Percentiles rank a stretch among this genome's conserved stretches.
Evolutionary conservation across 306 rosid species (phyloP).

Genomic region (Lathyrus aphaca): DNA sequence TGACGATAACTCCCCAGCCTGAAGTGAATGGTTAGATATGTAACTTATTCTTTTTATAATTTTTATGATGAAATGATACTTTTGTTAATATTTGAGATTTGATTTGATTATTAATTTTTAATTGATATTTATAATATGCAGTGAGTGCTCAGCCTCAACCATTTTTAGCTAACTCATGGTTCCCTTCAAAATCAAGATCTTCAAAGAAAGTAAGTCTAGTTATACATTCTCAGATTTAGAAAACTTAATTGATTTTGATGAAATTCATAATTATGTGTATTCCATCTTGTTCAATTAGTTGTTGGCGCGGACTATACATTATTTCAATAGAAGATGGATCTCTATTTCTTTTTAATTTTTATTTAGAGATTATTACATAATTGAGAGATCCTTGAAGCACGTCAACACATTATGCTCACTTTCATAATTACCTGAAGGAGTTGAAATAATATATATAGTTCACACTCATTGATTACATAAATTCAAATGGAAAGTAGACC

Average conservation of each 20-base stretch:
- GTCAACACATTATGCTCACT: neutral
- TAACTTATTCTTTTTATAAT: neutral
- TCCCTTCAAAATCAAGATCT: conserved; percentile 75
- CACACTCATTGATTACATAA: neutral
- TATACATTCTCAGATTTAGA: neutral
- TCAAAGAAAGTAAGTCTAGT: conserved; percentile 57
- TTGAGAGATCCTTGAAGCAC: conserved; percentile 12
- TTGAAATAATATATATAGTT: neutral
- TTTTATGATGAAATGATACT: conserved; percentile 5
- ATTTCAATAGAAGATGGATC: conserved; percentile 13
- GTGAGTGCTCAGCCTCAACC: conserved; percentile 53
- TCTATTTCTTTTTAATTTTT: conserved; percentile 11
- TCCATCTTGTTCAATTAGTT: neutral
- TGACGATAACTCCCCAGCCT: conserved; percentile 35
- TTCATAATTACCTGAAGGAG: neutral
- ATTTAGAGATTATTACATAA: neutral
- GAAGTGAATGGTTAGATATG: conserved; percentile 61
- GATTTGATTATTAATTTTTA: conserved; percentile 17
- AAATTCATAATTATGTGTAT: neutral
- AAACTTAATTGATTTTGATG: neutral
- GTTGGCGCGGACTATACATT: neutral
- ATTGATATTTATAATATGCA: conserved; percentile 29
- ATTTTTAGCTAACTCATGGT: conserved; percentile 48
- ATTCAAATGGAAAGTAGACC: neutral
- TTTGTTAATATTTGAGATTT: conserved; percentile 23